Percentiles rank a stretch among this genome's conserved stretches.
Conservation (phyloP, 2,329 filamentous ascomycete species). For the Seiridium cupressi region DNA sequence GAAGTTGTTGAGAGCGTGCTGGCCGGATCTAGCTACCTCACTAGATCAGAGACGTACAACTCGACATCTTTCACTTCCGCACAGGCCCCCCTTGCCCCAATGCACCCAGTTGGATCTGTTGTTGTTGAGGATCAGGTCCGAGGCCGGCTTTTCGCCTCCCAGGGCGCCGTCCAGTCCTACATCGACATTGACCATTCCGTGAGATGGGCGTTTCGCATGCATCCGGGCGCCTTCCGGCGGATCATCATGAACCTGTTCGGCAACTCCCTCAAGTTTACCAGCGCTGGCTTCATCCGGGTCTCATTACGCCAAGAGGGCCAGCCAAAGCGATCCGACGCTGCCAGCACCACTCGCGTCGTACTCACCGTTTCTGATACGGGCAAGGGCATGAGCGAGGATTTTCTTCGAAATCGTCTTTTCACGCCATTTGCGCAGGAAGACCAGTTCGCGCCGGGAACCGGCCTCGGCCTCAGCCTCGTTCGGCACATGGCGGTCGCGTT, state of each 20-base stretch:
- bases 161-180: conserved; percentile 39
- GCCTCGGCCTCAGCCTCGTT: conserved; percentile 65
- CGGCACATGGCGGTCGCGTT: conserved; percentile 42
- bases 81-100: background rate
- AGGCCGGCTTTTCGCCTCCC: background rate
- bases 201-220: conserved; percentile 52
- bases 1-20: conserved; percentile 4
- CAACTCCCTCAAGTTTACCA: conserved; percentile 62
- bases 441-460: conserved; percentile 56
- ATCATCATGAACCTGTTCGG: conserved; percentile 64
- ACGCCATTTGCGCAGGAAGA: conserved; percentile 66
- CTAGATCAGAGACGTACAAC: background rate
- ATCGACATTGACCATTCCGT: conserved; percentile 46
- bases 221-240: conserved; percentile 49
- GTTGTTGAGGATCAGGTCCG: background rate
- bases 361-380: conserved; percentile 53
- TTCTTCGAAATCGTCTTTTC: conserved; percentile 58
- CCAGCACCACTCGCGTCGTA: background rate
- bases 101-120: background rate
- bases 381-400: conserved; percentile 63
- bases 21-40: background rate
- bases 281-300: conserved; percentile 26
- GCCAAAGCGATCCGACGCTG: background rate
- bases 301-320: conserved; percentile 14
- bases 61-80: background rate